A percentile compares a stretch with the other conserved stretches of the same genome.
Conservation (phyloP, 495 filamentous ascomycete genomes). For the Gamarada debralockiae region DNA sequence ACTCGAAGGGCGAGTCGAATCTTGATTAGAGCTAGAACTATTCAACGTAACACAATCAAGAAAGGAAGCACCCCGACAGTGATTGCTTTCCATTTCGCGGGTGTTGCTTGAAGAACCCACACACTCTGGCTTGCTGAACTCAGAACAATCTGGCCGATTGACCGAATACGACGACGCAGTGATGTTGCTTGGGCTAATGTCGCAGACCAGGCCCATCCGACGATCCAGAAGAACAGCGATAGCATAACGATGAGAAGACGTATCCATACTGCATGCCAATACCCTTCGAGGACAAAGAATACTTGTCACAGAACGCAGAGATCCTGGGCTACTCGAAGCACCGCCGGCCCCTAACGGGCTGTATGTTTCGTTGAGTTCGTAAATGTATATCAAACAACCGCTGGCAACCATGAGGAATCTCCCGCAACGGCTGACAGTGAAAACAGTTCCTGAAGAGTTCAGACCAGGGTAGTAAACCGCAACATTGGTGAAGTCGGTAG, state of each 20-base stretch:
- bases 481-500: slow-evolving; percentile 31
- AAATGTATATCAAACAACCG: slow-evolving; percentile 58
- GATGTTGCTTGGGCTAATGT: slow-evolving; percentile 33
- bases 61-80: slow-evolving; percentile 10
- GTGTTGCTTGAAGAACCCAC: not conserved
- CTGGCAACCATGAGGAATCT: slow-evolving; percentile 55
- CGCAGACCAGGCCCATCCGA: slow-evolving; percentile 60
- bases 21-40: slow-evolving; percentile 7
- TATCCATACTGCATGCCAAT: slow-evolving; percentile 62
- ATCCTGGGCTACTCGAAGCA: slow-evolving; percentile 16
- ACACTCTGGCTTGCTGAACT: not conserved
- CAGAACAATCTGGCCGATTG: not conserved
- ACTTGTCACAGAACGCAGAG: slow-evolving; percentile 43
- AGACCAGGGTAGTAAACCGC: slow-evolving; percentile 22
- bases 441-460: slow-evolving; percentile 29
- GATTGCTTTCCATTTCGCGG: not conserved
- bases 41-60: slow-evolving; percentile 15
- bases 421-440: slow-evolving; percentile 57
- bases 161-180: not conserved
- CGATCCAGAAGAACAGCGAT: slow-evolving; percentile 60
- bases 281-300: slow-evolving; percentile 59
- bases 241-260: slow-evolving; percentile 48
- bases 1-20: not conserved
- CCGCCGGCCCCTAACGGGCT: not conserved
- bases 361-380: slow-evolving; percentile 38